Conservation (phyloP, 352 stramenopile species). For the Phytophthora constricta region DNA sequence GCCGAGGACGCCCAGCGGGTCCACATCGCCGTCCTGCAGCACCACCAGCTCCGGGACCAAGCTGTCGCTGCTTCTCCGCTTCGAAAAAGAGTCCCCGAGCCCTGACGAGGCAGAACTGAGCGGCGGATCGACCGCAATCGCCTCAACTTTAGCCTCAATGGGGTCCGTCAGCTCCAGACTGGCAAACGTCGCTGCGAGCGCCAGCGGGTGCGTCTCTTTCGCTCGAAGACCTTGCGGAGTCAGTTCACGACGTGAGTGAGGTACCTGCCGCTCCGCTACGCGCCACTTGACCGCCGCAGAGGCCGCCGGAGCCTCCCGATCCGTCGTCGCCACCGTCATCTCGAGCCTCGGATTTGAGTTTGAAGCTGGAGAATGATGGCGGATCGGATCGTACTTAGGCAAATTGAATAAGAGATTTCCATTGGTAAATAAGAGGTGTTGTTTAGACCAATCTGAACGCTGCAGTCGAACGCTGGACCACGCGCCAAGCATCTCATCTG, state of each 20-base stretch:
- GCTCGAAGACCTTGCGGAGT: conserved; percentile 21
- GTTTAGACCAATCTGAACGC: conserved; percentile 30
- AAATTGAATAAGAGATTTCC: not conserved
- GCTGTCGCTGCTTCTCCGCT: conserved; percentile 2
- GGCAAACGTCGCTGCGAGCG: conserved; percentile 19
- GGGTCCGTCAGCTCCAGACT: not conserved
- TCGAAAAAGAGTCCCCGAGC: conserved; percentile 7
- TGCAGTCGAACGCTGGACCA: not conserved
- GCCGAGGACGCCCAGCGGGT: conserved; percentile 66
- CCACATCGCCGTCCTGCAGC: conserved; percentile 71
- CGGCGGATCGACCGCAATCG: conserved; percentile 3
- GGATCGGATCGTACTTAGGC: conserved; percentile 30
- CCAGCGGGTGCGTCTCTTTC: conserved; percentile 59
- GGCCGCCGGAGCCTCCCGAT: conserved; percentile 15
- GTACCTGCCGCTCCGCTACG: conserved; percentile 42
- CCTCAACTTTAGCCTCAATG: not conserved
- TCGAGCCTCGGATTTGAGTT: conserved; percentile 21
- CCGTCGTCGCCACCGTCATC: conserved; percentile 19
- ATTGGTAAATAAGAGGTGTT: conserved; percentile 21
- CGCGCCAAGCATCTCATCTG: conserved; percentile 35
- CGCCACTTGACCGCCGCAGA: conserved; percentile 44
- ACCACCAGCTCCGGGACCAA: conserved; percentile 53
- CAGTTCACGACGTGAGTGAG: conserved; percentile 36
- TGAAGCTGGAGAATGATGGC: conserved; percentile 21
- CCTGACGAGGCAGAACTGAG: conserved; percentile 1